These are phyloP conservation scores for Umbelopsis isabellina DNA, from an alignment of 192 early-diverging fungal genomes.

Conservation along the genomic window DNA sequence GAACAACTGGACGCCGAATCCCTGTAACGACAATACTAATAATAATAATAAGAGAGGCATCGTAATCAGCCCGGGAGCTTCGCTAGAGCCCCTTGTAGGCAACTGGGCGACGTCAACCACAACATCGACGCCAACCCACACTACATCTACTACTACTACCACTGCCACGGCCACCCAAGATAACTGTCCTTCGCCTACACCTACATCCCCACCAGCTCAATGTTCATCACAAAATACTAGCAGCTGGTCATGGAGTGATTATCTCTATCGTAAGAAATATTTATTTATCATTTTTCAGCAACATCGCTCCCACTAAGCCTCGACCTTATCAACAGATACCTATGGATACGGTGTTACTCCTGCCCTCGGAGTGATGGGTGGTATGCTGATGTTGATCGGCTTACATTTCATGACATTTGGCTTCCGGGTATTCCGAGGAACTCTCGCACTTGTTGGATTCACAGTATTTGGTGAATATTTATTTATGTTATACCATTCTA, in stretches of 20 bases:
- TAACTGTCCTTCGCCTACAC: background rate
- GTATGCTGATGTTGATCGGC: conserved; percentile 9
- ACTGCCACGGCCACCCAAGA: conserved; percentile 14
- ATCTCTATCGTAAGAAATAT: conserved; percentile 9
- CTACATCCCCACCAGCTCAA: background rate
- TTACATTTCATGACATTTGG: conserved; percentile 19
- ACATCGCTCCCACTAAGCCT: background rate
- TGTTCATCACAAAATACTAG: background rate
- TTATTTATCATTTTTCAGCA: background rate
- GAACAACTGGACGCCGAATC: background rate
- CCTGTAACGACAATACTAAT: conserved; percentile 5
- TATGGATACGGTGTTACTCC: conserved; percentile 23
- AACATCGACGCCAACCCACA: background rate
- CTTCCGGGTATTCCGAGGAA: conserved; percentile 3
- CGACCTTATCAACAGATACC: conserved; percentile 6
- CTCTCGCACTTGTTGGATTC: conserved; percentile 4
- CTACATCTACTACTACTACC: conserved; percentile 12
- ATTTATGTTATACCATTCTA: background rate
- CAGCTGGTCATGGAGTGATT: conserved; percentile 12
- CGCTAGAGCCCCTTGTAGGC: background rate
- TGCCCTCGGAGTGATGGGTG: conserved; percentile 6
- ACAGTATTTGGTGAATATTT: background rate
- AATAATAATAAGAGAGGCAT: conserved; percentile 16
- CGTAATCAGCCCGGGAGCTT: background rate
- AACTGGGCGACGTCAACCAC: conserved; percentile 3